These are phyloP conservation scores for Leccinum subrobustum DNA, from an alignment of 1,284 basidiomycete genomes.

Conservation along the genomic window DNA sequence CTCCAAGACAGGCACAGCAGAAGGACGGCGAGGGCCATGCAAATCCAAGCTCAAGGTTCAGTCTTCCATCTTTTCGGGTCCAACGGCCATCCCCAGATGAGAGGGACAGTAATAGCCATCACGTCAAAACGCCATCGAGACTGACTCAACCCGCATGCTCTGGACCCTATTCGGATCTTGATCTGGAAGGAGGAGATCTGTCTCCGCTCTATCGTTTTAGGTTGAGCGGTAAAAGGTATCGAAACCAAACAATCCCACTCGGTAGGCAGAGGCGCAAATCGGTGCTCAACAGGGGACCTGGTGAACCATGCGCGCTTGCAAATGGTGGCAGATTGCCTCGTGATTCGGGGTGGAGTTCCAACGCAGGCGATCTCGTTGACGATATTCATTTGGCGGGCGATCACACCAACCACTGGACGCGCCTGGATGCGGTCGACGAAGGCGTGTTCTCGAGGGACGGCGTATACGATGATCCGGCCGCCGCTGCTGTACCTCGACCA, in stretches of 20 bases:
- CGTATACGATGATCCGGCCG: slow-evolving; percentile 22
- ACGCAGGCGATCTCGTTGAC: neutral
- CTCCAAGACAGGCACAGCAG: slow-evolving; percentile 13
- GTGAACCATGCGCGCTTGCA: neutral
- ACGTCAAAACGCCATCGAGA: neutral
- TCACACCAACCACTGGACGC: neutral
- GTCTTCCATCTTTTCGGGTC: slow-evolving; percentile 21
- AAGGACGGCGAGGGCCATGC: neutral
- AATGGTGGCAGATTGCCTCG: neutral
- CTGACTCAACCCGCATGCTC: slow-evolving; percentile 2
- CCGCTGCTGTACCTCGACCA: neutral
- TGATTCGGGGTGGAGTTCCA: neutral
- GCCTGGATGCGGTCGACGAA: neutral
- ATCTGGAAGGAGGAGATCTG: slow-evolving; percentile 3
- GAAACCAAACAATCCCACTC: neutral
- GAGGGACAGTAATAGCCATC: neutral
- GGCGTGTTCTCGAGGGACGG: neutral
- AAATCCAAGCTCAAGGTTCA: slow-evolving; percentile 19
- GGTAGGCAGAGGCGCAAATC: neutral
- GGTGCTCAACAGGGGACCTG: neutral
- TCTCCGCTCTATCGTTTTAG: neutral
- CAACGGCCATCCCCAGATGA: slow-evolving; percentile 18
- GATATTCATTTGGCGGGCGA: neutral
- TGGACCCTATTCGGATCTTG: neutral
- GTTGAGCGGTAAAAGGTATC: neutral